Conservation (phyloP, 2,329 filamentous ascomycete species). For the Aphanocladium album region DNA sequence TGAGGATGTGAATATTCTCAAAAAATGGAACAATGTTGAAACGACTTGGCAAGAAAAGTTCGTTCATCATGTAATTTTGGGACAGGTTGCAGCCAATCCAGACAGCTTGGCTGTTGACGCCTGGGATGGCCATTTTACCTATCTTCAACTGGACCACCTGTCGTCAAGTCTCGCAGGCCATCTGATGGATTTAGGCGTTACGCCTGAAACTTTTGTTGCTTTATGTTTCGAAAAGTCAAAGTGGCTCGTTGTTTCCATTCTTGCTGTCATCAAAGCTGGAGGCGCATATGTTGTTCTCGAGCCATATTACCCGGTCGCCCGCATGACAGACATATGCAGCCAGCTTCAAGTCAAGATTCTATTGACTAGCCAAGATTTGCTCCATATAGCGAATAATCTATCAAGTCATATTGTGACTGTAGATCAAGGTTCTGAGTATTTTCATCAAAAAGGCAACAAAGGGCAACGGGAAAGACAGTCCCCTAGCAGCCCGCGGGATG, state of each 20-base stretch:
- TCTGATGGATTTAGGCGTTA: conserved; percentile 20
- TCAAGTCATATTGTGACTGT: not conserved
- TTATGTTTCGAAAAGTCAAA: conserved; percentile 23
- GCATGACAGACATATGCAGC: not conserved
- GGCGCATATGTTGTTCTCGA: conserved; percentile 14
- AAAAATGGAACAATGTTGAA: not conserved
- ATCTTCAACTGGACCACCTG: conserved; percentile 28
- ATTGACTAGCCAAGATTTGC: not conserved
- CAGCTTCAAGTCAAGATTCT: not conserved
- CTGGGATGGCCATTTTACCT: conserved; percentile 40
- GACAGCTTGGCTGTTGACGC: conserved; percentile 30
- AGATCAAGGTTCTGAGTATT: not conserved
- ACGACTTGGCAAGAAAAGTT: not conserved
- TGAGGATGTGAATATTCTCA: not conserved
- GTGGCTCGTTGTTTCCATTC: conserved; percentile 21
- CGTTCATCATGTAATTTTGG: not conserved
- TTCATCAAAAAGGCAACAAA: not conserved
- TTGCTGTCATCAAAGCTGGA: conserved; percentile 22
- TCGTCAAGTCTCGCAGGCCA: conserved; percentile 15
- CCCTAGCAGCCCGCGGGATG: not conserved
- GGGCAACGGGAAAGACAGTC: not conserved
- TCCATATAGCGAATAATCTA: not conserved
- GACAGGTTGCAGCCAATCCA: not conserved
- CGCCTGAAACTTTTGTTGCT: conserved; percentile 20
- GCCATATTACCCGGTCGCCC: not conserved